Evolutionary conservation across 805 yeast genomes (phyloP).

Genomic region (Pichia exigua): DNA sequence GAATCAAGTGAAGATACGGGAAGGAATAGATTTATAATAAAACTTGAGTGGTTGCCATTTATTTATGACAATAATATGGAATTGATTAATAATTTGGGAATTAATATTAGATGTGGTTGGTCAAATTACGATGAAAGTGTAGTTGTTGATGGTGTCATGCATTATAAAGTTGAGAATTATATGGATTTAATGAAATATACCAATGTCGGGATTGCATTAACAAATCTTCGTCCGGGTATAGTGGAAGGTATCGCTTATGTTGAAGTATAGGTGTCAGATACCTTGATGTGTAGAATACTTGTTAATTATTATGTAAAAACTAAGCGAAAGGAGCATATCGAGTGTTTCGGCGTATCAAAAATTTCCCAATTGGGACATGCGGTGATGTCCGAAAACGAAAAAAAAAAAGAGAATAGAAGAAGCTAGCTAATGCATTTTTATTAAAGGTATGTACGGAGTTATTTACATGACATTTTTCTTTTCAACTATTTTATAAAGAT

Average conservation of each 20-base stretch:
- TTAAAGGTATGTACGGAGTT: neutral
- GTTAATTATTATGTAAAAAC: neutral
- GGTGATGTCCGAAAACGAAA: neutral
- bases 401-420: neutral
- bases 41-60: constrained; percentile 71
- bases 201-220: constrained; percentile 56
- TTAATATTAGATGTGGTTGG: constrained; percentile 66
- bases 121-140: constrained; percentile 54
- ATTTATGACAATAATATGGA: constrained; percentile 35
- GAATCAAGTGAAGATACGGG: constrained; percentile 14
- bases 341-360: neutral
- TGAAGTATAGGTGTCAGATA: neutral
- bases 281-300: neutral
- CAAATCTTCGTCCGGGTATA: constrained; percentile 62
- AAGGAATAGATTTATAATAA: constrained; percentile 40
- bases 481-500: neutral
- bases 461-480: neutral
- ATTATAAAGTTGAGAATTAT: constrained; percentile 52
- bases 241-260: constrained; percentile 38
- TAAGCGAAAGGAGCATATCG: neutral
- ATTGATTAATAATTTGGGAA: constrained; percentile 35
- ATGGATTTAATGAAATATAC: constrained; percentile 62
- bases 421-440: neutral
- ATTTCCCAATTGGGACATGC: neutral
- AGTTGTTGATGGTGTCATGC: constrained; percentile 30